phyloP scores from a whole-genome alignment of 345 rosid species.

The Pugionium cornutum region DNA sequence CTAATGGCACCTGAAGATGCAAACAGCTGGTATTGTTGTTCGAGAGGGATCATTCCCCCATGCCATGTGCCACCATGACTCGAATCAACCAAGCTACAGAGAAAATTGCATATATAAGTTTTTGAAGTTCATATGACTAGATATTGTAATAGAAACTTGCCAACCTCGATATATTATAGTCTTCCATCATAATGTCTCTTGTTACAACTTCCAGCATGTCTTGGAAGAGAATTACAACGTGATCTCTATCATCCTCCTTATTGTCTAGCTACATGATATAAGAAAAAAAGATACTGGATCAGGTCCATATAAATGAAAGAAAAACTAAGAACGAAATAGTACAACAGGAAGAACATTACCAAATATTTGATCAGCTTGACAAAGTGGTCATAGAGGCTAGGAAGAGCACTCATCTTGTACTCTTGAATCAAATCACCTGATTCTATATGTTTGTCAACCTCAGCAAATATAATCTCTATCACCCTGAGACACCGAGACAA shows the following conservation, averaged over 20 bases:
- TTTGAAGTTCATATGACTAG: slow-evolving; percentile 12
- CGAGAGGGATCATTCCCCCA: slow-evolving; percentile 63
- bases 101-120: slow-evolving; percentile 25
- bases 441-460: slow-evolving; percentile 60
- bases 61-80: slow-evolving; percentile 68
- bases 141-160: slow-evolving; percentile 24
- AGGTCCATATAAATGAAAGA: slow-evolving; percentile 22
- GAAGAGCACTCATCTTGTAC: slow-evolving; percentile 87
- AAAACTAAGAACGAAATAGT: not conserved
- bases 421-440: slow-evolving; percentile 46
- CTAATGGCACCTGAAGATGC: slow-evolving; percentile 90
- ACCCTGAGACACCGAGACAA: slow-evolving; percentile 53
- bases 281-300: slow-evolving; percentile 15
- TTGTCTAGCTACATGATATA: slow-evolving; percentile 60
- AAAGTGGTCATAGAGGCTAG: slow-evolving; percentile 79
- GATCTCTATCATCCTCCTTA: slow-evolving; percentile 73
- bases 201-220: slow-evolving; percentile 98
- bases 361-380: slow-evolving; percentile 78
- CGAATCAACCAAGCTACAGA: slow-evolving; percentile 68
- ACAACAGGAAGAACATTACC: slow-evolving; percentile 53
- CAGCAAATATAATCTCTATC: slow-evolving; percentile 60
- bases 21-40: slow-evolving; percentile 72
- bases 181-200: slow-evolving; percentile 87
- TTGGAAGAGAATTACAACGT: slow-evolving; percentile 91
- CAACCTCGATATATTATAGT: slow-evolving; percentile 62